A percentile compares a stretch with the other conserved stretches of the same genome.
Conservation (phyloP, 202 grass and related monocot species). For the Carex arenaria region DNA sequence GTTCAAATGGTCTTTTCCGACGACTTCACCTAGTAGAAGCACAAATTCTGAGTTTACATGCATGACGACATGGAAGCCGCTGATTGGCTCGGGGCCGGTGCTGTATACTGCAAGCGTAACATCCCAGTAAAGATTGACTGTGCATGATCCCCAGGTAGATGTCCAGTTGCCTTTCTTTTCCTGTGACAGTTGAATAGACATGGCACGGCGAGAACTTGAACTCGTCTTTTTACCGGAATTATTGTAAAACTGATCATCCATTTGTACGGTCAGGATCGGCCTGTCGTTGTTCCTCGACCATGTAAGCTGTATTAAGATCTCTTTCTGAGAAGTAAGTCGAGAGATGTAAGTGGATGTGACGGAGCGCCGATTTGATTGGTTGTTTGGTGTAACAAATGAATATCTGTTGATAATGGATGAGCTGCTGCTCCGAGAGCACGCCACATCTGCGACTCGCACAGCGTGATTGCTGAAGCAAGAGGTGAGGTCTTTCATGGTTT, state of each 20-base stretch:
- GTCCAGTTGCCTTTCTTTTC: conserved; percentile 58
- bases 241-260: conserved; percentile 33
- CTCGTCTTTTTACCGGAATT: background rate
- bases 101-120: conserved; percentile 43
- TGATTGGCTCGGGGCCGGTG: conserved; percentile 43
- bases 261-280: conserved; percentile 36
- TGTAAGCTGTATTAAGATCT: conserved; percentile 55
- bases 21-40: conserved; percentile 59
- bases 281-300: conserved; percentile 51
- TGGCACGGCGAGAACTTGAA: background rate
- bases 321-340: conserved; percentile 44
- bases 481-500: conserved; percentile 82
- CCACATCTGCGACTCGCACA: conserved; percentile 63
- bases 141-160: conserved; percentile 50
- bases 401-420: conserved; percentile 20
- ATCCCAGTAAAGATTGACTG: conserved; percentile 70
- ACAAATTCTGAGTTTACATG: conserved; percentile 65
- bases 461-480: conserved; percentile 89
- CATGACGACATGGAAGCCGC: conserved; percentile 60
- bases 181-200: conserved; percentile 36
- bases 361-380: background rate
- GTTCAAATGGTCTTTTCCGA: conserved; percentile 27
- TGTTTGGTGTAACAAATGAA: background rate
- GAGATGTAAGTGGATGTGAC: conserved; percentile 53
- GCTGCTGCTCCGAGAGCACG: conserved; percentile 48